A percentile compares a stretch with the other conserved stretches of the same genome.
These are phyloP conservation scores for Tausonia pullulans DNA, from an alignment of 1,284 basidiomycete species.

Conservation along the genomic window DNA sequence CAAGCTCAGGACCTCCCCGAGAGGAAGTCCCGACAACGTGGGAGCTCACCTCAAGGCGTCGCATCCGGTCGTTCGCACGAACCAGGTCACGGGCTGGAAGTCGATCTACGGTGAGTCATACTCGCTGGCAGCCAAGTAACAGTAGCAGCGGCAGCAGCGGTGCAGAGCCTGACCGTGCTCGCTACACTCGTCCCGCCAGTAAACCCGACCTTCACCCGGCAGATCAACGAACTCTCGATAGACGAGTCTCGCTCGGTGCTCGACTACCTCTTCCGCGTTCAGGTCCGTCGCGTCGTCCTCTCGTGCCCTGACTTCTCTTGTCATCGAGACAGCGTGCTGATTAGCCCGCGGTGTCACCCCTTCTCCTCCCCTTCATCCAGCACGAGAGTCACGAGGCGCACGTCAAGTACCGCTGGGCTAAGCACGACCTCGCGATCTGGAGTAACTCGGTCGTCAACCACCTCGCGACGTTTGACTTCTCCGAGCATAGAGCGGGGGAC, in stretches of 20 bases:
- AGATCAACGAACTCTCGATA: conserved; percentile 48
- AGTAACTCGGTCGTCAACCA: conserved; percentile 44
- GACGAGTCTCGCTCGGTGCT: conserved; percentile 49
- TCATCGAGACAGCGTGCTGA: neutral
- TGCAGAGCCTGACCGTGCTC: neutral
- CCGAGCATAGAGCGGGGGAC: conserved; percentile 43
- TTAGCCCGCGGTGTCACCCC: neutral
- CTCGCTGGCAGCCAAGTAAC: neutral
- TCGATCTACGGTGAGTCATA: conserved; percentile 18
- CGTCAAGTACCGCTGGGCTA: conserved; percentile 4
- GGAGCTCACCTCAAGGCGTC: conserved; percentile 47
- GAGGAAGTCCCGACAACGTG: conserved; percentile 50
- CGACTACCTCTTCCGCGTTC: conserved; percentile 43
- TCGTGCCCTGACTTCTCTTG: neutral
- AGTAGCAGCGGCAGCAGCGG: neutral
- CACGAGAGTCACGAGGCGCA: conserved; percentile 21
- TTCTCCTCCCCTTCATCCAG: neutral
- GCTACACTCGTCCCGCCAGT: conserved; percentile 28
- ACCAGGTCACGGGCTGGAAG: conserved; percentile 53
- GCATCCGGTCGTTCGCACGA: conserved; percentile 40
- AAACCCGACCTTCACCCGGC: conserved; percentile 51
- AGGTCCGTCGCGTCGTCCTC: conserved; percentile 38
- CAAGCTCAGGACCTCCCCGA: conserved; percentile 24
- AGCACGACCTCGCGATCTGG: conserved; percentile 37
- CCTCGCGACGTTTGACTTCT: conserved; percentile 41